These are phyloP conservation scores for Kodamaea alishanica DNA, from an alignment of 1,139 yeast species.

Conservation along the genomic window DNA sequence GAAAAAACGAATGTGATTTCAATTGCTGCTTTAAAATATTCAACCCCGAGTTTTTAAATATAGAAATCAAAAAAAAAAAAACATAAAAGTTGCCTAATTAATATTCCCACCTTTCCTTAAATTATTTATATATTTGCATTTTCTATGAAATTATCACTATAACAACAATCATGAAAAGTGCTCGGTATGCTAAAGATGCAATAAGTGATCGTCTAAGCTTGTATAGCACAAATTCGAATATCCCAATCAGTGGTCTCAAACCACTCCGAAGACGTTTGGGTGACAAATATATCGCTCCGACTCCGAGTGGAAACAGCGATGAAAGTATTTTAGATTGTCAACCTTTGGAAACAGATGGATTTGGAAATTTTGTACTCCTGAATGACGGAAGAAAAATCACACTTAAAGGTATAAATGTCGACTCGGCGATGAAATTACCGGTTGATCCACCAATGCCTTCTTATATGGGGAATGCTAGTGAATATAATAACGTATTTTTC, in stretches of 20 bases:
- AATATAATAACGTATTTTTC: slow-evolving; percentile 47
- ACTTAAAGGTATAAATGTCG: slow-evolving; percentile 80
- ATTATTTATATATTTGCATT: background rate
- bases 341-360: slow-evolving; percentile 30
- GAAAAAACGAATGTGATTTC: slow-evolving; percentile 8
- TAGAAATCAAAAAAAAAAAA: too few relatives aligned
- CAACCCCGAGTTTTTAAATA: too few relatives aligned
- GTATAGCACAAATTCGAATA: slow-evolving; percentile 26
- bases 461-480: slow-evolving; percentile 44
- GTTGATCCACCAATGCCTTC: slow-evolving; percentile 52
- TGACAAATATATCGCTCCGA: slow-evolving; percentile 7
- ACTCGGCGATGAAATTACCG: slow-evolving; percentile 75
- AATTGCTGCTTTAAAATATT: background rate
- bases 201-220: slow-evolving; percentile 31
- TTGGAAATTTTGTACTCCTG: slow-evolving; percentile 60
- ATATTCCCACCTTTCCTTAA: background rate
- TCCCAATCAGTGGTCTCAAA: slow-evolving; percentile 27
- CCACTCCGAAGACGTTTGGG: slow-evolving; percentile 21
- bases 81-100: too few relatives aligned
- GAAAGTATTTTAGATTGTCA: slow-evolving; percentile 27
- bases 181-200: slow-evolving; percentile 28
- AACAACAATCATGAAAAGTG: slow-evolving; percentile 17
- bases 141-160: background rate
- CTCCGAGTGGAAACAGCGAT: slow-evolving; percentile 10
- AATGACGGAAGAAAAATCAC: slow-evolving; percentile 53